A percentile compares a stretch with the other conserved stretches of the same genome.
Conservation (phyloP, 1,284 basidiomycete genomes). For the Rhodotorula mucilaginosa region DNA sequence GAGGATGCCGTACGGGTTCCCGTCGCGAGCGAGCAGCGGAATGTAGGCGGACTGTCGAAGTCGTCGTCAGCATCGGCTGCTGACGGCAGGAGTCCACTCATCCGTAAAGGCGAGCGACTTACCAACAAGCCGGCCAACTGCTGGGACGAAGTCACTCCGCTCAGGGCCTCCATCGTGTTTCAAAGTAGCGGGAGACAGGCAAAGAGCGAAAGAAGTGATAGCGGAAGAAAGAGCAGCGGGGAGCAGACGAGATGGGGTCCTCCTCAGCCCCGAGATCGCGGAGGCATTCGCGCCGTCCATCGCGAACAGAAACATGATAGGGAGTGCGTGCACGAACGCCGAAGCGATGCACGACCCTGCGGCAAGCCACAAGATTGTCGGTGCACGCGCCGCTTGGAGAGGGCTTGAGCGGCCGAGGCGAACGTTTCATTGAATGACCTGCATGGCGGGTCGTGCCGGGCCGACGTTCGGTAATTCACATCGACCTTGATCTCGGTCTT, state of each 20-base stretch:
- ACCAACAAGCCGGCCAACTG: not conserved
- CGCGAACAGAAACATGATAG: not conserved
- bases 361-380: no score
- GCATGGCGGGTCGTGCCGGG: no score
- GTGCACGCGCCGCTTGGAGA: no score
- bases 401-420: no score
- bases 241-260: not conserved
- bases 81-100: no score
- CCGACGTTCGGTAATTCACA: no score
- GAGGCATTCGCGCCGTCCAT: not conserved
- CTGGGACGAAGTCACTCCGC: not conserved
- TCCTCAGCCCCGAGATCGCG: not conserved
- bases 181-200: not conserved
- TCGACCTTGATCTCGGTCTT: no score
- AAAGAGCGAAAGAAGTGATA: no score
- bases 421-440: no score
- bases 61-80: not conserved
- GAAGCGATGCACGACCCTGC: no score
- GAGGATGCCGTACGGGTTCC: not conserved
- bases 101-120: not conserved
- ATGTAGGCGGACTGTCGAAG: not conserved
- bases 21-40: not conserved
- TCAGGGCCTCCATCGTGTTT: not conserved
- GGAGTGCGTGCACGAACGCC: no score
- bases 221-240: not conserved